phyloP scores from a whole-genome alignment of 257 asterid genomes.

The Solanum arcanum region DNA sequence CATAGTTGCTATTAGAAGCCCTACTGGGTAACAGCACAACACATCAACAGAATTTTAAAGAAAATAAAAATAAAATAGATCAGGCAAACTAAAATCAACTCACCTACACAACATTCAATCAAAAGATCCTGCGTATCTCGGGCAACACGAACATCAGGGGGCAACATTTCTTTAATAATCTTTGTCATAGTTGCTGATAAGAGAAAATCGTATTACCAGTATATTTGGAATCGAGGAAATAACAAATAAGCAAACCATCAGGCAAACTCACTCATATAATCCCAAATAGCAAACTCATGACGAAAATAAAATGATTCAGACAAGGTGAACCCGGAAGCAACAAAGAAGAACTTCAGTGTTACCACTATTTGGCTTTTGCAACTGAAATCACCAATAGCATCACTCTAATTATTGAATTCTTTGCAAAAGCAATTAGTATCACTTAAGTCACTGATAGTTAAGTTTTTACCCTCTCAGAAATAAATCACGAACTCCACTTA shows the following conservation, averaged over 20 bases:
- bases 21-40: not conserved
- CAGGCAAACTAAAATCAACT: not conserved
- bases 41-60: not conserved
- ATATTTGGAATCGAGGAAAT: not conserved
- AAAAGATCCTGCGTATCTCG: slow-evolving; percentile 95
- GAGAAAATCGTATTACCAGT: not conserved
- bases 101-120: slow-evolving; percentile 96
- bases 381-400: not conserved
- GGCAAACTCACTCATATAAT: not conserved
- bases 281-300: not conserved
- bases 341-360: not conserved
- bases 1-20: not conserved
- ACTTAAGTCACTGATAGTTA: not conserved
- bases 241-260: not conserved
- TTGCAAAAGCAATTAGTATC: not conserved
- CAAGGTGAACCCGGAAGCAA: not conserved
- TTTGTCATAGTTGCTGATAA: slow-evolving; percentile 39
- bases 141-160: slow-evolving; percentile 98
- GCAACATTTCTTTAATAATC: slow-evolving; percentile 73
- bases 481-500: not conserved
- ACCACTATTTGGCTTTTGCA: not conserved
- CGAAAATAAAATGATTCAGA: not conserved
- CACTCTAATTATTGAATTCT: not conserved
- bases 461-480: not conserved
- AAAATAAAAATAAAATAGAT: not conserved